Evolutionary conservation across 2,329 filamentous ascomycete species (phyloP), one percentile per base, ranked within the genome.

Genomic region (Cladosporium sp.): DNA sequence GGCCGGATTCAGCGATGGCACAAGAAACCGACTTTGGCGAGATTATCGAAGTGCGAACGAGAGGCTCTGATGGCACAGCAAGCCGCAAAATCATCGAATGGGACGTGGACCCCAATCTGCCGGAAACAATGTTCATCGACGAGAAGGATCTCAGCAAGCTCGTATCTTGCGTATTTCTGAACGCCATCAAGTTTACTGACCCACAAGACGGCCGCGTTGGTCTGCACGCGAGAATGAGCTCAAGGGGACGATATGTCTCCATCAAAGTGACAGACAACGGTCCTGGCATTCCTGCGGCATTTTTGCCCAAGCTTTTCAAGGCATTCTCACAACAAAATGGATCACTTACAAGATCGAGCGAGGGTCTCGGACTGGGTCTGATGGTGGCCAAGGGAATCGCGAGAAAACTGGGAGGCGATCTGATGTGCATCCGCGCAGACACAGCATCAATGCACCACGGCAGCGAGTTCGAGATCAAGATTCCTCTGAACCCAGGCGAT

Each of bases 301-400:
- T 91, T 71, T 77, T 89, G 59, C 86, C 87, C 0, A 85, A 86
- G 64, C 80, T 91, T 0, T 91, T 91, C 79, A 88, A 88, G 69
- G 85, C 89, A 1, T 91, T 91, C 74, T 86, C 88, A 28, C 83
- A 88, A 67, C 86, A 90, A 75, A 88, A 91, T 73, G 84, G 86
- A 60, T 90, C 88, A 1, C 85, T 88, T 16, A 90, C 88, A 7
- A 82, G 89, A 52, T 84, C 85, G 67, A 88, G 85, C 72, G 89
- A 91, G 74, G 89, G 89, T 0, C 80, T 91, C 3, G 89, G 89
- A 0, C 79, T 91, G 7, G 89, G 89, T 31, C 78, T 91, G 12
- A 82, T 91, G 72, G 89, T 91, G n/a, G 89, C 89, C 0, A 91
- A 91, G 76, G 88, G 88, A 3, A 81, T 91, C 55, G 87, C 89